Evolutionary conservation across 371 early-diverging fungal species (phyloP).

Genomic region (Blyttiomyces sp.): DNA sequence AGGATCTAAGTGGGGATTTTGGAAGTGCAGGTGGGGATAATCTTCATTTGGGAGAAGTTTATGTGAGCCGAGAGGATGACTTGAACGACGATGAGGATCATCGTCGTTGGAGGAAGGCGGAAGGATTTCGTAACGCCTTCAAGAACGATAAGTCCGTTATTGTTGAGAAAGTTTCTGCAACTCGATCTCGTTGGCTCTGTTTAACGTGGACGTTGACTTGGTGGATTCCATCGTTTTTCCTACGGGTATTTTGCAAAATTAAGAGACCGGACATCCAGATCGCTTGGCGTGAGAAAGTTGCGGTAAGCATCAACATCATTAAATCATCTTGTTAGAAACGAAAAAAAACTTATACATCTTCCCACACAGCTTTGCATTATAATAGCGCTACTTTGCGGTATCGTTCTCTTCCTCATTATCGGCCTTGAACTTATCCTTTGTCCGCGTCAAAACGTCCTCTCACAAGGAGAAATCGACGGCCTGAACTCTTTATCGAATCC

Average conservation of each 20-base stretch:
- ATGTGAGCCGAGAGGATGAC: background rate
- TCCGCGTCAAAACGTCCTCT: conserved; percentile 71
- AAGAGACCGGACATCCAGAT: conserved; percentile 36
- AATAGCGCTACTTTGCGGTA: conserved; percentile 69
- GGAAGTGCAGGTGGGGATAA: background rate
- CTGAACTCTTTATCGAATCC: conserved; percentile 9
- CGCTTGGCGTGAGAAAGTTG: conserved; percentile 94
- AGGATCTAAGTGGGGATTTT: background rate
- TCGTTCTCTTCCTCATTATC: conserved; percentile 83
- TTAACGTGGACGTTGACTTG: conserved; percentile 29
- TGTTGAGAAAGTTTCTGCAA: too few species aligned
- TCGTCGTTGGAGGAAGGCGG: too few species aligned
- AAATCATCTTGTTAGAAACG: too few species aligned
- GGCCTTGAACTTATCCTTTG: conserved; percentile 83
- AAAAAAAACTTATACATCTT: too few species aligned
- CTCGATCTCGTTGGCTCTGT: conserved; percentile 17
- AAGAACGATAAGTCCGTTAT: too few species aligned
- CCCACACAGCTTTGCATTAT: conserved; percentile 64
- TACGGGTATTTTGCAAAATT: conserved; percentile 49
- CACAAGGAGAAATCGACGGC: conserved; percentile 33
- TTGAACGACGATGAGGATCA: too few species aligned
- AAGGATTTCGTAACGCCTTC: too few species aligned
- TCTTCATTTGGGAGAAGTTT: background rate
- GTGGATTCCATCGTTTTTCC: conserved; percentile 72
- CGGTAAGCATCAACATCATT: conserved; percentile 38